Evolutionary conservation across 345 rosid genomes (phyloP).

Genomic region (Citrus unshiu): DNA sequence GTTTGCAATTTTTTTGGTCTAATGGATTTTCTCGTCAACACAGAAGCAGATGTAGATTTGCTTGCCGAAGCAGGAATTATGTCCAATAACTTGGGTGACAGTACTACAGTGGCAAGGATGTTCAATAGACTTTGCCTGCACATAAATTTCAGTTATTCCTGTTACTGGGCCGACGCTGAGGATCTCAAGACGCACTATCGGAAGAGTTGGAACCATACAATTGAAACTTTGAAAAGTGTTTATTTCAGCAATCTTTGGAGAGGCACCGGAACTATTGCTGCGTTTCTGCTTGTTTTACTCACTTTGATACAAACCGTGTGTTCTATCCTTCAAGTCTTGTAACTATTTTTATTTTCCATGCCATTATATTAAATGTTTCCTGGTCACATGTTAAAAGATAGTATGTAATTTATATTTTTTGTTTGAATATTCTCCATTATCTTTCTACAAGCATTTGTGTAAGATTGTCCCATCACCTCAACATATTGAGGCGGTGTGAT

Average conservation of each 20-base stretch:
- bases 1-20: not conserved
- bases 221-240: not conserved
- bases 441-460: too few species aligned
- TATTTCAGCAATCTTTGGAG: conserved; percentile 16
- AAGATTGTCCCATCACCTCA: too few species aligned
- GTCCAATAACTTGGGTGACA: not conserved
- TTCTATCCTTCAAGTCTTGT: not conserved
- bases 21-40: not conserved
- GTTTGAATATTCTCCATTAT: too few species aligned
- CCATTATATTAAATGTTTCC: too few species aligned
- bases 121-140: conserved; percentile 8
- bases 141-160: not conserved
- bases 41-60: conserved; percentile 10
- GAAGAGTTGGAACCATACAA: not conserved
- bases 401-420: too few species aligned
- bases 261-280: conserved; percentile 15
- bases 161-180: not conserved
- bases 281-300: not conserved
- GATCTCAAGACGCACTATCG: not conserved
- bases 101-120: not conserved
- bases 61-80: conserved; percentile 4
- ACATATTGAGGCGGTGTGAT: accelerated
- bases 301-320: not conserved
- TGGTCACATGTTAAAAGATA: too few species aligned
- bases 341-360: too few species aligned